phyloP scores from a whole-genome alignment of 768 basidiomycete genomes.

The Naganishia randhawae region DNA sequence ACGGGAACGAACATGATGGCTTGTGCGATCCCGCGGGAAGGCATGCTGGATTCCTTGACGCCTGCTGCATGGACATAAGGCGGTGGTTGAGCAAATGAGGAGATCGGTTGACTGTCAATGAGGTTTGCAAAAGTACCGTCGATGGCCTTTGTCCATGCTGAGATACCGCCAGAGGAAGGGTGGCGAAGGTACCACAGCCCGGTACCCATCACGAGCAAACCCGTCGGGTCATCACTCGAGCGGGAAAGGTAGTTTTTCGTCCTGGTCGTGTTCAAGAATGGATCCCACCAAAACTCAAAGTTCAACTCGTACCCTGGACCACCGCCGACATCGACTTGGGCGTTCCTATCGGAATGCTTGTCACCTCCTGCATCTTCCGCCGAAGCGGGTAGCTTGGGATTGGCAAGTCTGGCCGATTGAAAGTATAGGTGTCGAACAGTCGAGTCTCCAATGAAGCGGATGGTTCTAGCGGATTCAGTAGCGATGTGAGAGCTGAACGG shows the following conservation, averaged over 20 bases:
- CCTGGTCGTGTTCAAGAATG: slow-evolving; percentile 70
- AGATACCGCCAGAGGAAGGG: slow-evolving; percentile 67
- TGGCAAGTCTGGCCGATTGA: slow-evolving; percentile 63
- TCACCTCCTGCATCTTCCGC: slow-evolving; percentile 53
- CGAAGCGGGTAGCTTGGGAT: slow-evolving; percentile 44
- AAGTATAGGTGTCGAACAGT: slow-evolving; percentile 76
- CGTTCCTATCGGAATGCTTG: slow-evolving; percentile 62
- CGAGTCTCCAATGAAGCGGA: slow-evolving; percentile 82
- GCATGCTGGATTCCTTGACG: background rate
- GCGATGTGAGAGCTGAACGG: slow-evolving; percentile 10
- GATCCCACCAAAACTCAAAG: slow-evolving; percentile 58
- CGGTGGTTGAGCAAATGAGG: slow-evolving; percentile 17
- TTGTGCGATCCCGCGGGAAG: slow-evolving; percentile 61
- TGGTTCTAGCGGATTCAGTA: slow-evolving; percentile 53
- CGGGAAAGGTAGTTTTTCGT: slow-evolving; percentile 55
- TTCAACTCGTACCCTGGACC: slow-evolving; percentile 31
- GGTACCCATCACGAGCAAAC: slow-evolving; percentile 74
- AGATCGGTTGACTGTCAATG: slow-evolving; percentile 37
- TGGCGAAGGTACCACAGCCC: slow-evolving; percentile 88
- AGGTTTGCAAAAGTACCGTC: slow-evolving; percentile 61
- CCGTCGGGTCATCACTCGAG: slow-evolving; percentile 51
- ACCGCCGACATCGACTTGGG: slow-evolving; percentile 30
- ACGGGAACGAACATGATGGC: slow-evolving; percentile 73
- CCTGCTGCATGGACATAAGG: background rate
- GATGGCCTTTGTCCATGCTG: slow-evolving; percentile 72